These are phyloP conservation scores for Craspedostauros australis DNA, from an alignment of 108 stramenopile species.

Conservation along the genomic window DNA sequence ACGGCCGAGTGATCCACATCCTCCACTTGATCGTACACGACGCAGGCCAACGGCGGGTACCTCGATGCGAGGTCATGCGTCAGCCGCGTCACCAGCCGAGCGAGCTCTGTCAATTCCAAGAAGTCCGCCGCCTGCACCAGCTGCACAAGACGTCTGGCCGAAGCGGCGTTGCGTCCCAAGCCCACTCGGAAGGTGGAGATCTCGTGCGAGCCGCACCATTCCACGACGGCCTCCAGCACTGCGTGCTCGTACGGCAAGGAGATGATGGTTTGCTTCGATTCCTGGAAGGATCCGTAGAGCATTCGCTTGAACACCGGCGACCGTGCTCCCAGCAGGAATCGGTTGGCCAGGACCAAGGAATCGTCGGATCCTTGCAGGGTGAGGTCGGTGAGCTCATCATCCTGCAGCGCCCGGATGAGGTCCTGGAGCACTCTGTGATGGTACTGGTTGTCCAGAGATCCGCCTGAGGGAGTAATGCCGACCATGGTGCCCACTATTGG, in stretches of 20 bases:
- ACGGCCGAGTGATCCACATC: constrained; percentile 13
- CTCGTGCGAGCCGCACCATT: constrained; percentile 41
- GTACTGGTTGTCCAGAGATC: no score
- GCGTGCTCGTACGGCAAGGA: constrained; percentile 28
- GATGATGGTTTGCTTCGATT: constrained; percentile 10
- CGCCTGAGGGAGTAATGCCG: no score
- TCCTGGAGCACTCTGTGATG: constrained; percentile 19
- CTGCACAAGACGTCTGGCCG: constrained; percentile 43
- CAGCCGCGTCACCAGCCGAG: constrained; percentile 25
- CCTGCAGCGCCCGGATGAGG: constrained; percentile 15
- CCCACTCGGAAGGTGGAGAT: constrained; percentile 35
- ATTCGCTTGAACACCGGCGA: constrained; percentile 38
- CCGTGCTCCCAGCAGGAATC: constrained; percentile 43
- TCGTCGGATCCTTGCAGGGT: constrained; percentile 33
- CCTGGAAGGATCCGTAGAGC: constrained; percentile 29
- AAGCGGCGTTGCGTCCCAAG: constrained; percentile 23
- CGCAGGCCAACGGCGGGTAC: constrained; percentile 52
- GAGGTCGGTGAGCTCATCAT: constrained; percentile 44
- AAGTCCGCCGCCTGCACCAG: constrained; percentile 43
- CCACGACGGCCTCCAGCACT: constrained; percentile 40
- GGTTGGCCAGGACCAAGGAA: constrained; percentile 26
- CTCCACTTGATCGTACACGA: constrained; percentile 54
- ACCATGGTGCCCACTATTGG: no score
- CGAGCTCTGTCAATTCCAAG: constrained; percentile 34
- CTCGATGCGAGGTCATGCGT: constrained; percentile 35